phyloP scores from a whole-genome alignment of 2,329 filamentous ascomycete species.

The Blastomyces emzantsi region DNA sequence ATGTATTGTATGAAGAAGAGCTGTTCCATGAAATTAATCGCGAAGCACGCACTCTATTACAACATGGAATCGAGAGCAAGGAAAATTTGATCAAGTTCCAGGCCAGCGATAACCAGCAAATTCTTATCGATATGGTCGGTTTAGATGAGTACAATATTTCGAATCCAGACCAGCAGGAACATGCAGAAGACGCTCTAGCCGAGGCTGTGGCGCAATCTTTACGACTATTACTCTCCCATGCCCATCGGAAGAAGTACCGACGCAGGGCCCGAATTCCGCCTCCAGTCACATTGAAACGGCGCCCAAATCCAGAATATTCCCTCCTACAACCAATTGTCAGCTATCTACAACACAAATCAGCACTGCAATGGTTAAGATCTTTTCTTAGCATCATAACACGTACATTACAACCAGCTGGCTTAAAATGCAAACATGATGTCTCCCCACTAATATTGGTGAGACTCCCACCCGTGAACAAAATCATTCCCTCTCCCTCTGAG shows the following conservation, averaged over 20 bases:
- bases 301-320: conserved; percentile 44
- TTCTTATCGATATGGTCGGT: conserved; percentile 60
- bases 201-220: conserved; percentile 58
- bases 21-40: conserved; percentile 82
- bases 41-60: conserved; percentile 65
- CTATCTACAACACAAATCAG: conserved; percentile 43
- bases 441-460: conserved; percentile 24
- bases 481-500: conserved; percentile 7
- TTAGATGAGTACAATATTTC: conserved; percentile 41
- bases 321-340: conserved; percentile 52
- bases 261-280: conserved; percentile 55
- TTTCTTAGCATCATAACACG: conserved; percentile 26
- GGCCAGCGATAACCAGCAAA: conserved; percentile 44
- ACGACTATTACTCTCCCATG: conserved; percentile 66
- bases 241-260: conserved; percentile 66
- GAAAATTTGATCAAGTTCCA: conserved; percentile 50
- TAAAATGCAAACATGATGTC: conserved; percentile 23
- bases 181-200: conserved; percentile 43
- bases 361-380: conserved; percentile 28
- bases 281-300: conserved; percentile 45
- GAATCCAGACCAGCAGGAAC: conserved; percentile 20
- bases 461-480: conserved; percentile 17
- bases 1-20: conserved; percentile 55
- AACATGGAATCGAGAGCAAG: conserved; percentile 59
- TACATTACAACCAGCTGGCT: conserved; percentile 27